Evolutionary conservation across 164 flowering plant genomes (phyloP).

Genomic region (Umbellularia californica): DNA sequence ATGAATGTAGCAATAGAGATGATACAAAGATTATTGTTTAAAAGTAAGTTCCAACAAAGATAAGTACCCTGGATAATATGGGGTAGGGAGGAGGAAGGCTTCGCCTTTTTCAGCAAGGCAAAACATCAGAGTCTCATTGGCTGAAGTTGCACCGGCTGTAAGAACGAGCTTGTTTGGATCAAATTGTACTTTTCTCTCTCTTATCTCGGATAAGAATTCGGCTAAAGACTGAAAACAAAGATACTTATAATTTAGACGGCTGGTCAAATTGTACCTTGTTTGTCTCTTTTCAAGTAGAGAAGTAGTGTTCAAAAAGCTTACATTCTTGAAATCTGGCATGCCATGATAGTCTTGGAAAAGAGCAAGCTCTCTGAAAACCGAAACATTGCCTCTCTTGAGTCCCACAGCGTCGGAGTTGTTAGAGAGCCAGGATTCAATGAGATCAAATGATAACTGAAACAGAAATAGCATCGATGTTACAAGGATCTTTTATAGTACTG

Average conservation of each 20-base stretch:
- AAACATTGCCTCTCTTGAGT: slow-evolving; percentile 25
- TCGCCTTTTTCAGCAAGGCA: slow-evolving; percentile 46
- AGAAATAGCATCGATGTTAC: too few relatives aligned
- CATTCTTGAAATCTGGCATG: slow-evolving; percentile 42
- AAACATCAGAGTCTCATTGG: slow-evolving; percentile 45
- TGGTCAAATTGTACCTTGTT: background rate
- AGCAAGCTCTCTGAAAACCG: slow-evolving; percentile 43
- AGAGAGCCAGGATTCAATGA: slow-evolving; percentile 43
- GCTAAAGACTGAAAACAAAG: slow-evolving; percentile 28
- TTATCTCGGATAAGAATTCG: slow-evolving; percentile 37
- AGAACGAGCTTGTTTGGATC: slow-evolving; percentile 41
- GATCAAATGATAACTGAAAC: slow-evolving; percentile 39
- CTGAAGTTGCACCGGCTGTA: slow-evolving; percentile 49
- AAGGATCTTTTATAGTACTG: too few relatives aligned
- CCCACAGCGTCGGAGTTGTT: slow-evolving; percentile 25
- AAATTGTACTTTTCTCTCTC: slow-evolving; percentile 37
- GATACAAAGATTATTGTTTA: background rate
- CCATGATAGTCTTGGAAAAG: slow-evolving; percentile 56
- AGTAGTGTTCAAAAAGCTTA: slow-evolving; percentile 6
- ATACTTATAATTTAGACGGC: background rate
- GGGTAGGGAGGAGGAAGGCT: slow-evolving; percentile 44
- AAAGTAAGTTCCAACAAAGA: too few relatives aligned
- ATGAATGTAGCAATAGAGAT: background rate
- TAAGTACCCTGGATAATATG: slow-evolving; percentile 46
- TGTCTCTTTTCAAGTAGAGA: background rate